These are phyloP conservation scores for Acanthamoeba sp. DNA, from an alignment of 208 protist genomes.

Conservation along the genomic window DNA sequence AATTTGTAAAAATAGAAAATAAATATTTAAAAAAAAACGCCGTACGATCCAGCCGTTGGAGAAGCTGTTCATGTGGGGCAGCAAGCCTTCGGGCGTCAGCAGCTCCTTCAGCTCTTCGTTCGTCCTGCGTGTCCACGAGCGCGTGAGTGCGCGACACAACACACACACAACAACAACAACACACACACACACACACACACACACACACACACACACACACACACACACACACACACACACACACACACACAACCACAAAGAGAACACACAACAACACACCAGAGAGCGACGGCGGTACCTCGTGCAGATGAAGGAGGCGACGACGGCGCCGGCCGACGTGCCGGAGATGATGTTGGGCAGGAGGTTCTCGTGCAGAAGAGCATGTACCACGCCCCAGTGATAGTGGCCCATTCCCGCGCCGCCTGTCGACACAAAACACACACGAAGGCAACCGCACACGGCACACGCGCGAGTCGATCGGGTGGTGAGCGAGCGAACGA, in stretches of 20 bases:
- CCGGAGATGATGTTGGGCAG: slow-evolving; percentile 53
- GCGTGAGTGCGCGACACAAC: neutral
- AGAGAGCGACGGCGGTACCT: neutral
- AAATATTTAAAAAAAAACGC: neutral
- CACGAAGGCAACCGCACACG: neutral
- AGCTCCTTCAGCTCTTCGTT: slow-evolving; percentile 66
- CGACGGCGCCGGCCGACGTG: slow-evolving; percentile 51
- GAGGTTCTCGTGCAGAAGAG: slow-evolving; percentile 12
- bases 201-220: too few relatives aligned
- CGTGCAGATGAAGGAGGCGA: slow-evolving; percentile 65
- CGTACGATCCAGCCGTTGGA: slow-evolving; percentile 33
- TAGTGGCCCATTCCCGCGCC: slow-evolving; percentile 64
- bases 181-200: neutral
- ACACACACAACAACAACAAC: neutral
- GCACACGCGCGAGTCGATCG: neutral
- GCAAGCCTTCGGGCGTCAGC: slow-evolving; percentile 45
- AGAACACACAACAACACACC: neutral
- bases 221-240: too few relatives aligned
- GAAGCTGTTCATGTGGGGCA: slow-evolving; percentile 62
- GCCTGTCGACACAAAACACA: neutral
- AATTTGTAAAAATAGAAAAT: neutral
- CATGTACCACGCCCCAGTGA: slow-evolving; percentile 47
- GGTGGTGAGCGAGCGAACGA: neutral
- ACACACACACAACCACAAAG: neutral
- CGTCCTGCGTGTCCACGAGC: neutral